A percentile compares a stretch with the other conserved stretches of the same genome.
Evolutionary conservation across 1,284 basidiomycete species (phyloP).

Genomic region (Quambalaria eucalypti): DNA sequence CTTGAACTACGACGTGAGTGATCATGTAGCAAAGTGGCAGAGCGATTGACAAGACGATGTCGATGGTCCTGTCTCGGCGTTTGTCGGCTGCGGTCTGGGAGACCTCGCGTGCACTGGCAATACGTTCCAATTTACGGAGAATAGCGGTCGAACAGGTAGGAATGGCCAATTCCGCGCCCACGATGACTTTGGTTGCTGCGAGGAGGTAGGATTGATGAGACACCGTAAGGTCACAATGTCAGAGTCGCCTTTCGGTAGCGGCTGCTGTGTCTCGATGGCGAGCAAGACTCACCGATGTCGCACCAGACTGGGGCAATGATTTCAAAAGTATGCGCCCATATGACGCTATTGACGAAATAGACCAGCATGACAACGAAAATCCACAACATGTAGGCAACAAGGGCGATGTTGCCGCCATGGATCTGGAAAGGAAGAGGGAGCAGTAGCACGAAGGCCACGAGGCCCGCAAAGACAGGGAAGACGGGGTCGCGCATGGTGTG

Average conservation of each 20-base stretch:
- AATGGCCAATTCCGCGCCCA: background rate
- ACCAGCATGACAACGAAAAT: background rate
- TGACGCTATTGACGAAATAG: background rate
- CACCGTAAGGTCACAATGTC: too few relatives aligned
- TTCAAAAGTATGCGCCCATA: background rate
- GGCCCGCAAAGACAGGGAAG: conserved; percentile 2
- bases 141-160: background rate
- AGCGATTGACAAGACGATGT: background rate
- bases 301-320: background rate
- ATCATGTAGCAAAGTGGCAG: background rate
- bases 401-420: background rate
- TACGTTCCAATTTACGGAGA: background rate
- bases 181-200: background rate
- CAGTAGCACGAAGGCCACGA: background rate
- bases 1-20: conserved; percentile 1
- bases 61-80: background rate
- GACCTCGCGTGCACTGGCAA: background rate
- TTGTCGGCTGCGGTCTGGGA: background rate
- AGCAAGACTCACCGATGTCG: background rate
- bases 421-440: background rate
- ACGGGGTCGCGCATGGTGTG: background rate
- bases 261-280: too few relatives aligned
- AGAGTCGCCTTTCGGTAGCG: too few relatives aligned
- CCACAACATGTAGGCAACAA: background rate
- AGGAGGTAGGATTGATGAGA: background rate